Base-by-base conservation (phyloP, 2,329 filamentous ascomycete species). In the Aspergillus nomiae region DNA sequence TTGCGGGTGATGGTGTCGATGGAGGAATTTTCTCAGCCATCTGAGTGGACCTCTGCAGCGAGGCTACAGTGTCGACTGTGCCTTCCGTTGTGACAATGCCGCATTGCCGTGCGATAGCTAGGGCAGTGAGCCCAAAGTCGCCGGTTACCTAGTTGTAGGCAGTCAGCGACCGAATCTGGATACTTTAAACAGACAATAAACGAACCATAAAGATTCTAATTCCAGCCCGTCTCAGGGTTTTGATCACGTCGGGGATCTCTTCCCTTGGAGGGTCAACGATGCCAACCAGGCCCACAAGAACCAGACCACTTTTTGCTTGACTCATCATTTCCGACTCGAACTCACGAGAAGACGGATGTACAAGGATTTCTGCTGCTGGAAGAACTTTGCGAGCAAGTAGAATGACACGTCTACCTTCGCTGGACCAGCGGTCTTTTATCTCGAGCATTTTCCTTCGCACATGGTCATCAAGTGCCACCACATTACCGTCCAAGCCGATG, bases 171-270 rank as follows among this genome's bases (percentile, higher is more conserved):
- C 34, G 53, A 16, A 9, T 24, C 1, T 54, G 19, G 16, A 41
- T 0, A 16, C 12, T 21, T 6, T 50, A 38, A 30, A 24, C 3
- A 51, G 71, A 69, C 5, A 3, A 21, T 11, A n/a, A 8, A 26
- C 59, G 24, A 68, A 86, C 90, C 90, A 94, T 94, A 75, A 91
- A 89, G 34, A 92, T 87, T n/a, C 88, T 83, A 59, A 94, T 90
- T 1, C 89, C 89, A 4, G 91, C 91, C 1, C 85, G 82, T 14
- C 90, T 85, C 19, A 92, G 81, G 0, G 85, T 90, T n/a, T 81
- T 78, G 32, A 88, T 79, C 1, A 88, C 86, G 14, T 81, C 80
- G 0, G 86, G 84, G 36, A 88, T 88, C 68, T 89, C 87, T 32
- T 85, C 81, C 56, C 86, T 81, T 28, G 85, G 85, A 26, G 86